Conservation (phyloP, 805 yeast genomes). For the Kuraishia piskuri region DNA sequence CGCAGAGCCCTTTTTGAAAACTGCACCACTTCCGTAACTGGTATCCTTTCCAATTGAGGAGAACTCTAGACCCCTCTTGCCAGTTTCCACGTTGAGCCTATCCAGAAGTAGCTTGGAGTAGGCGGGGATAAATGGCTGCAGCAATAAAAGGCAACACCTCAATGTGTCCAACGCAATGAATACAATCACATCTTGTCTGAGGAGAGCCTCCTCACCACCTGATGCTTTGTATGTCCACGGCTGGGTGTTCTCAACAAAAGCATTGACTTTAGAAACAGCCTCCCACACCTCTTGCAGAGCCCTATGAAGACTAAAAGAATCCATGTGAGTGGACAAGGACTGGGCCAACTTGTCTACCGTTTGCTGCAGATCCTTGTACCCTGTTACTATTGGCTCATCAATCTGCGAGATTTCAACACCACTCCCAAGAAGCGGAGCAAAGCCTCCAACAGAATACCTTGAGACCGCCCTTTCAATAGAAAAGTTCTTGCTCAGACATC, state of each 20-base stretch:
- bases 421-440: not conserved
- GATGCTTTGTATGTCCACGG: conserved; percentile 61
- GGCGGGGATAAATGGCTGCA: conserved; percentile 68
- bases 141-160: conserved; percentile 56
- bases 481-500: conserved; percentile 34
- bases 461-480: not conserved
- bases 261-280: conserved; percentile 51
- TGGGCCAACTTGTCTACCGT: conserved; percentile 19
- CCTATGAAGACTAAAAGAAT: conserved; percentile 40
- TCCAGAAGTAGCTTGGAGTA: conserved; percentile 50
- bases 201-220: conserved; percentile 14
- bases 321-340: conserved; percentile 33
- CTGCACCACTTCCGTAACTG: conserved; percentile 45
- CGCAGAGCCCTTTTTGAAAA: conserved; percentile 20
- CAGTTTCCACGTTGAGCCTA: conserved; percentile 44
- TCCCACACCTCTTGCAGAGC: conserved; percentile 56
- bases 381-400: conserved; percentile 1
- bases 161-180: conserved; percentile 62
- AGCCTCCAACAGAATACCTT: not conserved
- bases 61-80: conserved; percentile 31
- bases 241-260: conserved; percentile 54
- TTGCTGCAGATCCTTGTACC: conserved; percentile 8
- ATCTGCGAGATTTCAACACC: not conserved
- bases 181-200: conserved; percentile 44
- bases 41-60: conserved; percentile 51